Percentiles rank a stretch among this genome's conserved stretches.
Evolutionary conservation across 257 asterid genomes (phyloP).

Genomic region (Jacaranda copaia): DNA sequence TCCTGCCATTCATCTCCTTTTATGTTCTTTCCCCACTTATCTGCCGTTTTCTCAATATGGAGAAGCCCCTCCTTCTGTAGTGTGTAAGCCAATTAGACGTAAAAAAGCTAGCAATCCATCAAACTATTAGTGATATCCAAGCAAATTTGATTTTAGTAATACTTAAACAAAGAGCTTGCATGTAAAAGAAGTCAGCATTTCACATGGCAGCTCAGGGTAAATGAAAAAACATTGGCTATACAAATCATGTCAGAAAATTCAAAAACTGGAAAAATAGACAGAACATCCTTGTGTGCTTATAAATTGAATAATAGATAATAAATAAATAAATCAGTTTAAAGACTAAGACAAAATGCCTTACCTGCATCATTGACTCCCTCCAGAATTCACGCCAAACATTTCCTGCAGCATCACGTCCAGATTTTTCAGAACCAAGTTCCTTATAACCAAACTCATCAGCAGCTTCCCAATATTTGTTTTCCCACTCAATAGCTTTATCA

Average conservation of each 20-base stretch:
- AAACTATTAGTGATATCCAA: not conserved
- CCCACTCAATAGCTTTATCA: conserved; percentile 85
- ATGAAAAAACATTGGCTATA: not conserved
- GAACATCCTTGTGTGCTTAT: not conserved
- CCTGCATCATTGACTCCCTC: conserved; percentile 93
- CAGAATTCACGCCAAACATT: conserved; percentile 94
- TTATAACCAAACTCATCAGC: conserved; percentile 87
- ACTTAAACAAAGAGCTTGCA: not conserved
- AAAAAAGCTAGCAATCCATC: not conserved
- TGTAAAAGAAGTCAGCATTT: not conserved
- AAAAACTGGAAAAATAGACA: not conserved
- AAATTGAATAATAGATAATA: not conserved
- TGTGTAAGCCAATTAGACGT: not conserved
- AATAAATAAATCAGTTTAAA: not conserved
- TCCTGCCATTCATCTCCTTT: conserved; percentile 98
- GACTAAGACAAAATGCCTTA: conserved; percentile 28
- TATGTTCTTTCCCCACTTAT: conserved; percentile 91
- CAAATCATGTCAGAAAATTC: not conserved
- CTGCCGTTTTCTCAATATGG: conserved; percentile 93
- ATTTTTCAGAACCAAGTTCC: conserved; percentile 99
- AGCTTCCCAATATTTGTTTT: conserved; percentile 98
- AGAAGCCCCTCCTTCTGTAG: conserved; percentile 72
- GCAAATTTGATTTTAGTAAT: not conserved
- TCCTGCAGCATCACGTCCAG: conserved; percentile 92
- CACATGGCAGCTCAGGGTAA: not conserved